These are phyloP conservation scores for Escallonia herrerae DNA, from an alignment of 129 eudicot genomes.

Conservation along the genomic window DNA sequence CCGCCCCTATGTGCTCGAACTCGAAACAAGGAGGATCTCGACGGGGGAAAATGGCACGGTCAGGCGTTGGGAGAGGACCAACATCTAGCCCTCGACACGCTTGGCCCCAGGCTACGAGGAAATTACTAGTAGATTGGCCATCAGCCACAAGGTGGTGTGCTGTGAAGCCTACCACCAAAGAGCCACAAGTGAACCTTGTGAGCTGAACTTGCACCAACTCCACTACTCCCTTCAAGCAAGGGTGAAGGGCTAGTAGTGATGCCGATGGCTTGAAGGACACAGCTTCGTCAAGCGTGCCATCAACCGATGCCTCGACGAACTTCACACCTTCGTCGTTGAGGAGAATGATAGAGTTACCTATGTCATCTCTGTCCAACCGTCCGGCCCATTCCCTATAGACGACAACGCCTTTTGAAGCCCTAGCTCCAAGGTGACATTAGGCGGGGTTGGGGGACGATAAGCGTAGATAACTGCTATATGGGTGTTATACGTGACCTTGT, in stretches of 20 bases:
- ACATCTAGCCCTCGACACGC: conserved; percentile 29
- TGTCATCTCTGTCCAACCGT: conserved; percentile 15
- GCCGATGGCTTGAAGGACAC: conserved; percentile 25
- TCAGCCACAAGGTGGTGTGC: conserved; percentile 33
- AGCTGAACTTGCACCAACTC: conserved; percentile 33
- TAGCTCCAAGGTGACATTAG: conserved; percentile 15
- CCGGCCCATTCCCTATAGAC: conserved; percentile 33
- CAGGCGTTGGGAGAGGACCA: conserved; percentile 14
- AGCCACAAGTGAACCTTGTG: conserved; percentile 38
- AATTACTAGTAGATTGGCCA: conserved; percentile 32
- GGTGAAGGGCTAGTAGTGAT: conserved; percentile 24
- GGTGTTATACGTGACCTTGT: conserved; percentile 20
- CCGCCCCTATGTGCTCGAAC: conserved; percentile 28
- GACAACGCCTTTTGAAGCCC: conserved; percentile 29
- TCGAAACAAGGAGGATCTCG: conserved; percentile 23
- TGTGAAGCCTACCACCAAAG: conserved; percentile 33
- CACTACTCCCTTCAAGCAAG: conserved; percentile 16
- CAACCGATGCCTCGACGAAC: conserved; percentile 33
- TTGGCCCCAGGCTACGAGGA: conserved; percentile 36
- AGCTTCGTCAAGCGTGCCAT: conserved; percentile 21
- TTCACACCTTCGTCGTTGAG: conserved; percentile 32
- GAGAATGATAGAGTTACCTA: conserved; percentile 19
- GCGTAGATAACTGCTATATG: conserved; percentile 30
- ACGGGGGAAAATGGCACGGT: conserved; percentile 29
- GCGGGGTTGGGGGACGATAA: conserved; percentile 29